These are phyloP conservation scores for Metschnikowia arizonensis DNA, from an alignment of 805 yeast genomes.

Conservation along the genomic window DNA sequence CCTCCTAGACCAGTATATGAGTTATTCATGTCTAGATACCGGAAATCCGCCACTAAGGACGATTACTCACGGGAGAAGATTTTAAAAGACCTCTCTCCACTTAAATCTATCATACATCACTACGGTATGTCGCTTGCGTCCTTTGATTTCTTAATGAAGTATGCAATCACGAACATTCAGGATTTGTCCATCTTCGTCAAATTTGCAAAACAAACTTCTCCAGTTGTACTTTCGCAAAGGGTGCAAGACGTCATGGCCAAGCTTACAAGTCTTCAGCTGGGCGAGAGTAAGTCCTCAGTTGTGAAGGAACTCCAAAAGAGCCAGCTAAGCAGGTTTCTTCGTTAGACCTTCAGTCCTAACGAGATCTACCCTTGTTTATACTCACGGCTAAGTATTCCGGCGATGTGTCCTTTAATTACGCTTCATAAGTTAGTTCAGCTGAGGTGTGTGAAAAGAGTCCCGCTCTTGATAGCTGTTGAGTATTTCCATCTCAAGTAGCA, in stretches of 20 bases:
- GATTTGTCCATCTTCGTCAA: constrained; percentile 30
- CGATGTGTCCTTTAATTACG: background rate
- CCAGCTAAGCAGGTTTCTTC: constrained; percentile 16
- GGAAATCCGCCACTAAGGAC: constrained; percentile 6
- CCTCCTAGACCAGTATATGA: constrained; percentile 25
- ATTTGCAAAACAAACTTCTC: constrained; percentile 15
- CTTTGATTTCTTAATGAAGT: constrained; percentile 22
- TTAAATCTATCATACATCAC: constrained; percentile 31
- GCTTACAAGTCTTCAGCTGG: constrained; percentile 17
- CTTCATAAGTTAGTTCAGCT: background rate
- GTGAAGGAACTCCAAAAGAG: constrained; percentile 19
- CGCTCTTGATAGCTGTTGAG: background rate
- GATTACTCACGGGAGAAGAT: constrained; percentile 12
- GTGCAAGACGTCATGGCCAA: constrained; percentile 20
- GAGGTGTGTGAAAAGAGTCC: background rate
- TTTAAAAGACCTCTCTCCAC: constrained; percentile 20
- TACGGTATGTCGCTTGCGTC: constrained; percentile 15
- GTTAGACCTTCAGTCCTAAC: background rate
- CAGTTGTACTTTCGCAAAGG: constrained; percentile 14
- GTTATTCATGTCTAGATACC: constrained; percentile 18
- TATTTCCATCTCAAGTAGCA: constrained; percentile 3
- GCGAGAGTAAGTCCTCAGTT: constrained; percentile 4
- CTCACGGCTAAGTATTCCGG: background rate
- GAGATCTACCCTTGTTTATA: background rate
- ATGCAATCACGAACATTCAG: constrained; percentile 19